A percentile compares a stretch with the other conserved stretches of the same genome.
These are phyloP conservation scores for Eimeria maxima DNA, from an alignment of 169 alveolate species.

Conservation along the genomic window DNA sequence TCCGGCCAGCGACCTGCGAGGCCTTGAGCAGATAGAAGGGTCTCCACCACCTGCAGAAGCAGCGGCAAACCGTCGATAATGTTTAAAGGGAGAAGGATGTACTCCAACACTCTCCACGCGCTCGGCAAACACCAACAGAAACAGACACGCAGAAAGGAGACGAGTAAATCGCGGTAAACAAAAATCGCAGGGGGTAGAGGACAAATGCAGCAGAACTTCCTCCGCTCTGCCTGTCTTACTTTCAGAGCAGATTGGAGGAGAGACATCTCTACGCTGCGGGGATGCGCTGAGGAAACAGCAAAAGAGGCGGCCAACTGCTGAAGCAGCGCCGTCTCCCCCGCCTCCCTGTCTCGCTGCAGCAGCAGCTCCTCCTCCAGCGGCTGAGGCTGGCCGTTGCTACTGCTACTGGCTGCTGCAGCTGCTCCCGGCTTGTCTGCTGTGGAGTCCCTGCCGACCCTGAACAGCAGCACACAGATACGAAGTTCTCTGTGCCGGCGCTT, in stretches of 20 bases:
- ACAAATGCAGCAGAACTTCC: neutral
- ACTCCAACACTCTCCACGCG: neutral
- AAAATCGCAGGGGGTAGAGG: neutral
- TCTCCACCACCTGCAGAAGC: constrained; percentile 21
- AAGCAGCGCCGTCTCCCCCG: constrained; percentile 26
- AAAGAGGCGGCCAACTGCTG: constrained; percentile 58
- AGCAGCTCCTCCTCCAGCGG: constrained; percentile 32
- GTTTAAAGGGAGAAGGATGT: neutral
- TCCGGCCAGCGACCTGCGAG: neutral
- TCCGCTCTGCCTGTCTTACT: neutral
- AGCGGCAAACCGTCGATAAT: neutral
- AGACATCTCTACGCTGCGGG: constrained; percentile 47
- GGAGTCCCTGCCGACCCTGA: constrained; percentile 42
- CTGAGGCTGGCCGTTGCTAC: neutral
- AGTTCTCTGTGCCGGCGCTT: neutral
- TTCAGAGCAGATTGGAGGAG: constrained; percentile 15
- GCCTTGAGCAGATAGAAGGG: constrained; percentile 9
- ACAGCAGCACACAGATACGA: neutral
- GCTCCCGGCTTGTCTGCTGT: constrained; percentile 3
- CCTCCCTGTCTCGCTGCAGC: constrained; percentile 46
- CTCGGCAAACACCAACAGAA: neutral
- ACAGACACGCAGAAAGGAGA: neutral
- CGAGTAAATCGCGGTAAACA: neutral
- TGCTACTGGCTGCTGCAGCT: neutral
- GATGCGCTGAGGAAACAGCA: constrained; percentile 23